Base-by-base conservation (phyloP, 768 basidiomycete species). In the Lactifluus volemus region DNA sequence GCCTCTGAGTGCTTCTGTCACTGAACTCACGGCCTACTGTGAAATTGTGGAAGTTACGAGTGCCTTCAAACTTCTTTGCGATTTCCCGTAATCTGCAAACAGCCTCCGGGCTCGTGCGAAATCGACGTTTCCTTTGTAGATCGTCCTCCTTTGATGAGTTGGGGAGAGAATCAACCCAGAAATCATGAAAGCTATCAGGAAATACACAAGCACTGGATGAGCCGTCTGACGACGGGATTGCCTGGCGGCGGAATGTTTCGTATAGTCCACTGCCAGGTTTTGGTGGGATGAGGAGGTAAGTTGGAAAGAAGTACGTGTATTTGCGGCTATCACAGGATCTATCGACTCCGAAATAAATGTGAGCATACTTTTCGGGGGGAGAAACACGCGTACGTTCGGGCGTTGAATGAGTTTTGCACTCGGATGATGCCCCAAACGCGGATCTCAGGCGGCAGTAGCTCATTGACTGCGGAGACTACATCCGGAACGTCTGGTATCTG, bases 11-110 rank as follows among this genome's bases (percentile, higher is more conserved):
- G 60, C 88, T 90, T 19, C 83, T 79, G 70, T 98, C 96, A 5
- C 79, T 74, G 72, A 88, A 93, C 51, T 91, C 91, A 49, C 88
- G 84, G 2, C 85, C 89, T 54, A 98, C 84, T 0, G 97, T 98
- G 68, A 95, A 98, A 70, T 98, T 98, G 73, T 97, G 94, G 73
- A 96, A 99, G 72, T 98, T 98, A 73, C 97, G 94, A 2, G 92
- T 91, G 7, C 91, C 95, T 65, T 88, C 80, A 68, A 84, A 98
- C 68, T 78, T 82, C 55, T 78, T 75, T 5, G 85, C 82, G 2
- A 81, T 72, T 14, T 71, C 73, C 55, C 86, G 78, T 32, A 97
- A 75, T 39, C 73, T 68, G 50, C 78, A 79, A 29, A 97, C 62
- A 25, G 83, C 79, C 9, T 78, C 79, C 3, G 75, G 47, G 36